These are phyloP conservation scores for Ophiostoma ips DNA, from an alignment of 2,329 filamentous ascomycete species.

Conservation along the genomic window DNA sequence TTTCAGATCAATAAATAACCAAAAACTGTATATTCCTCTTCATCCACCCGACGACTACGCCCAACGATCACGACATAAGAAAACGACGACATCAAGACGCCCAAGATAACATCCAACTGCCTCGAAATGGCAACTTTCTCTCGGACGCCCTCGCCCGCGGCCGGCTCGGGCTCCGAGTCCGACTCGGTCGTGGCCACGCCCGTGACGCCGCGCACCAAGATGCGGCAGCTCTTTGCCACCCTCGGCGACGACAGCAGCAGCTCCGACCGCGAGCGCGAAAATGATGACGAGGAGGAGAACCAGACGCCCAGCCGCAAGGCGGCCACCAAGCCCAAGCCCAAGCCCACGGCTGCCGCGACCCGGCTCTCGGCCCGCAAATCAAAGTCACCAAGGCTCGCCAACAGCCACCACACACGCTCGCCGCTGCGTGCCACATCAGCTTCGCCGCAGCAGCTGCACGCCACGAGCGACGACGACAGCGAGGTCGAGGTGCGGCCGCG, in stretches of 20 bases:
- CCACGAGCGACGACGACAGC: conserved; percentile 24
- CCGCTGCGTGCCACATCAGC: conserved; percentile 4
- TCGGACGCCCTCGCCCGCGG: conserved; percentile 19
- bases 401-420: conserved; percentile 5
- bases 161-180: conserved; percentile 29
- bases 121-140: conserved; percentile 12
- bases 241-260: conserved; percentile 4
- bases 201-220: conserved; percentile 40
- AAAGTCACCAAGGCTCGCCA: background rate
- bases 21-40: too few relatives aligned
- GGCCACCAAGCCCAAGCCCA: background rate
- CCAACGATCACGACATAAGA: too few relatives aligned
- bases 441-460: background rate
- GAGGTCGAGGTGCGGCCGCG: conserved; percentile 40
- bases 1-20: too few relatives aligned
- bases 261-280: conserved; percentile 5
- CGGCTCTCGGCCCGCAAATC: too few relatives aligned
- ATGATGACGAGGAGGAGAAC: conserved; percentile 5
- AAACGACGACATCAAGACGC: too few relatives aligned
- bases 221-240: conserved; percentile 29
- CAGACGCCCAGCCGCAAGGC: background rate
- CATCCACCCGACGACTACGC: too few relatives aligned
- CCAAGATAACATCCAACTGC: too few relatives aligned
- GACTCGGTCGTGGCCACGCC: conserved; percentile 30
- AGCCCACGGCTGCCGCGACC: too few relatives aligned